Evolutionary conservation across 2,329 filamentous ascomycete species (phyloP).

Genomic region (Beauveria sp.): DNA sequence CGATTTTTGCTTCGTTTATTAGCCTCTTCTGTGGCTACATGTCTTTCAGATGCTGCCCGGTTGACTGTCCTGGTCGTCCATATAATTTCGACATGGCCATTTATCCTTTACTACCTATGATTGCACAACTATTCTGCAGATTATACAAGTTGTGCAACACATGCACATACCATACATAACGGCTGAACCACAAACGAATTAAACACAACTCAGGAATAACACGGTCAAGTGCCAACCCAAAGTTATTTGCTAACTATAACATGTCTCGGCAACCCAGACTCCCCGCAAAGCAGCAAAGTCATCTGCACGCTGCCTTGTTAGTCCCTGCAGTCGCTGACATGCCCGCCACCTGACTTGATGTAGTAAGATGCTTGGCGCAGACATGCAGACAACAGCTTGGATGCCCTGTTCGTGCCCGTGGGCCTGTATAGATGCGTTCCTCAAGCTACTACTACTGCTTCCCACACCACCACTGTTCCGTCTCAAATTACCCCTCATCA

Average conservation of each 20-base stretch:
- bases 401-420: no score
- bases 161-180: no score
- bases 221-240: no score
- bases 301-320: neutral
- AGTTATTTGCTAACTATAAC: neutral
- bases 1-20: no score
- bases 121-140: no score
- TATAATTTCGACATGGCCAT: no score
- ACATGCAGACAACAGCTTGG: neutral
- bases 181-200: neutral
- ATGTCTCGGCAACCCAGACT: neutral
- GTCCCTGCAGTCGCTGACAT: neutral
- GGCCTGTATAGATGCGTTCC: neutral
- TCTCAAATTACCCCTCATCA: neutral
- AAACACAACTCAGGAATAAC: neutral
- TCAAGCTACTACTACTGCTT: neutral
- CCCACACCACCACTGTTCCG: neutral
- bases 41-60: no score
- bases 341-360: neutral
- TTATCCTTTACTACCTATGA: no score
- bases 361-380: neutral
- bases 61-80: no score
- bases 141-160: no score
- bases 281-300: neutral
- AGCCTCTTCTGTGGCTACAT: no score